Evolutionary conservation across 495 filamentous ascomycete species (phyloP), one percentile per base, ranked within the genome.

Genomic region (Usnea hakonensis): DNA sequence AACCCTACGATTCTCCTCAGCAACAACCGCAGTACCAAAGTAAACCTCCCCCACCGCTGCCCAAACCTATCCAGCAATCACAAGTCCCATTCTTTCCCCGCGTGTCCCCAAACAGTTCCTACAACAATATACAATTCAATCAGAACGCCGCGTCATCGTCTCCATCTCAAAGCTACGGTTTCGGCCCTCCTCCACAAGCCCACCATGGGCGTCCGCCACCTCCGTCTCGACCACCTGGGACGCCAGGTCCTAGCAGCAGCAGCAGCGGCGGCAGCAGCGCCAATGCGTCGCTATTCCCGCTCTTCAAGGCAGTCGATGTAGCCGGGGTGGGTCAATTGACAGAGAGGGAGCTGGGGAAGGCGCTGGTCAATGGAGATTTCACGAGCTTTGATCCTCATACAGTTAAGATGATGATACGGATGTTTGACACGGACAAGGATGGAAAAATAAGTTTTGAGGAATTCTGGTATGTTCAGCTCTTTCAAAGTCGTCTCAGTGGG

Each of bases 341-440:
- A 2, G 95, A 97, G 72, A 77, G 80, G 64, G 94, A 98, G 74
- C 89, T 98, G 21, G 85, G 89, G 13, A 87, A 89, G 0, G 94
- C 94, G 14, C 85, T 98, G 11, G 95, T 98, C 44, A 98, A 98
- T 73, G 93, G 91, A 48, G 94, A 98, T 77, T 97, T 86, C 81
- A 88, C 90, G 7, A 82, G 88, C 6, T 98, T 98, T 73, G 95
- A 98, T 75, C 85, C 87, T n/a, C 89, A 96, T 66, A 98, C 94
- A 4, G 90, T 98, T 61, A 87, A 87, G 64, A 95, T 96, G 90
- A 97, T 98, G 94, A 96, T 97, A 64, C 85, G 82, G 70, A 97
- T 97, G 94, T 98, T 98, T 75, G 94, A 97, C 76, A 72, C 76
- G 9, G 88, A 96, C 76, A 87, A 89, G 61, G 88, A 83, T 60